A percentile compares a stretch with the other conserved stretches of the same genome.
phyloP scores from a whole-genome alignment of 2,329 filamentous ascomycete species.

The Pezicula carpinea region DNA sequence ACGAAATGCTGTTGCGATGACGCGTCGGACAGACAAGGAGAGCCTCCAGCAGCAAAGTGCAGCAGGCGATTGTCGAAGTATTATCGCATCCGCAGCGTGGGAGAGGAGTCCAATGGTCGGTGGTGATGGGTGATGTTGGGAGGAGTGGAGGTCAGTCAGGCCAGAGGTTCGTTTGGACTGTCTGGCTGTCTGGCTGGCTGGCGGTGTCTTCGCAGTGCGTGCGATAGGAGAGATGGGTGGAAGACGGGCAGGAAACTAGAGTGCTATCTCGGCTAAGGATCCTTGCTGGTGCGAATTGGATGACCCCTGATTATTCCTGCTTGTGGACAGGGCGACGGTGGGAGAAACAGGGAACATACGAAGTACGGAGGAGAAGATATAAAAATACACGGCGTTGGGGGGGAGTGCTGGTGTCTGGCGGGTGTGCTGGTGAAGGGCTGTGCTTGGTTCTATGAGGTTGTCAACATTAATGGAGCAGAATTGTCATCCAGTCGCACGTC shows the following conservation, averaged over 20 bases:
- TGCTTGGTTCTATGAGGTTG: no score
- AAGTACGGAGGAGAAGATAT: no score
- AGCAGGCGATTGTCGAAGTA: constrained; percentile 11
- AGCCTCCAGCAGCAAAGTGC: constrained; percentile 17
- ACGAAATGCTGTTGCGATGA: constrained; percentile 19
- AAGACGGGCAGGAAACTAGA: constrained; percentile 1
- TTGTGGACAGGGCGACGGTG: background rate
- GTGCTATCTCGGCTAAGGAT: background rate
- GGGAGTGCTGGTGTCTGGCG: no score
- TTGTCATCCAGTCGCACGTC: no score
- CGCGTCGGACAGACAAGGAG: constrained; percentile 16
- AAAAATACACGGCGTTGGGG: no score
- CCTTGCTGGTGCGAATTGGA: background rate
- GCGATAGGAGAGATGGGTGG: background rate
- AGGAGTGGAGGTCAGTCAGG: background rate
- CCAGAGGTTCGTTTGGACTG: background rate
- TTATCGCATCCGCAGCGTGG: constrained; percentile 20
- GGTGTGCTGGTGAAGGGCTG: no score
- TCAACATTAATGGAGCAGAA: no score
- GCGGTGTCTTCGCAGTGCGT: background rate
- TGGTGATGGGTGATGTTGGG: constrained; percentile 4
- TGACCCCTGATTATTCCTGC: background rate
- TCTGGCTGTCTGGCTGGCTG: background rate
- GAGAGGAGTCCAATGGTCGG: constrained; percentile 2
- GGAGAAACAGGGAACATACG: no score